Percentiles rank a stretch among this genome's conserved stretches.
These are phyloP conservation scores for Geotrichum bryndzae DNA, from an alignment of 1,139 yeast species.

Conservation along the genomic window DNA sequence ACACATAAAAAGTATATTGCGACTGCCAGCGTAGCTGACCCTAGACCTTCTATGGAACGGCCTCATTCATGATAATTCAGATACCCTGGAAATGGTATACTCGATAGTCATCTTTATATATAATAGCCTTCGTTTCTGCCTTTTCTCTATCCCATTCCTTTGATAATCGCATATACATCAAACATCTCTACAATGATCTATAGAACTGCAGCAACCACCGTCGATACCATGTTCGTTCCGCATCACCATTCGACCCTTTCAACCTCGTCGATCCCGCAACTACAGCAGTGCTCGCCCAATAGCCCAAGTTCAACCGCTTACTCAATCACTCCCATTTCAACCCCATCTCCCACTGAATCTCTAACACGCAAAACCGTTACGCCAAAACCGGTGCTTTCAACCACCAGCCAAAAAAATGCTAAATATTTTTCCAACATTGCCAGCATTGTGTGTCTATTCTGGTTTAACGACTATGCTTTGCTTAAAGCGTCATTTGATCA, in stretches of 20 bases:
- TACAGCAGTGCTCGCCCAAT: neutral
- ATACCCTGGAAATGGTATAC: no score
- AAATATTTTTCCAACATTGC: slow-evolving; percentile 29
- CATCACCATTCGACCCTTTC: neutral
- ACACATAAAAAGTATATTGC: no score
- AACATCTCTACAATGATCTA: neutral
- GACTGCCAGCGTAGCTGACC: no score
- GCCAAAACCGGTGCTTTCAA: neutral
- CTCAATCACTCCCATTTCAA: neutral
- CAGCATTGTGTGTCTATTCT: slow-evolving; percentile 31
- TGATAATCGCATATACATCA: neutral
- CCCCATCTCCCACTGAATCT: neutral
- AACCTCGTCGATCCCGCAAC: neutral
- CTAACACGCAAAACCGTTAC: neutral
- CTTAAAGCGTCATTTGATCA: neutral
- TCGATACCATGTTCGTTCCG: neutral
- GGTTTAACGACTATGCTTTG: slow-evolving; percentile 28
- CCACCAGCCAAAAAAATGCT: neutral
- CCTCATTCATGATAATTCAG: no score
- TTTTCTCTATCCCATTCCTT: neutral
- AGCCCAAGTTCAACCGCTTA: neutral
- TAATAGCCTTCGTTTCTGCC: neutral
- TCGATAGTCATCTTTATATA: no score
- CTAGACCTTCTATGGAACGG: no score
- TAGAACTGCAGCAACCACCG: neutral